Base-by-base conservation (phyloP, 805 yeast species). In the Zygotorulaspora danielsina region DNA sequence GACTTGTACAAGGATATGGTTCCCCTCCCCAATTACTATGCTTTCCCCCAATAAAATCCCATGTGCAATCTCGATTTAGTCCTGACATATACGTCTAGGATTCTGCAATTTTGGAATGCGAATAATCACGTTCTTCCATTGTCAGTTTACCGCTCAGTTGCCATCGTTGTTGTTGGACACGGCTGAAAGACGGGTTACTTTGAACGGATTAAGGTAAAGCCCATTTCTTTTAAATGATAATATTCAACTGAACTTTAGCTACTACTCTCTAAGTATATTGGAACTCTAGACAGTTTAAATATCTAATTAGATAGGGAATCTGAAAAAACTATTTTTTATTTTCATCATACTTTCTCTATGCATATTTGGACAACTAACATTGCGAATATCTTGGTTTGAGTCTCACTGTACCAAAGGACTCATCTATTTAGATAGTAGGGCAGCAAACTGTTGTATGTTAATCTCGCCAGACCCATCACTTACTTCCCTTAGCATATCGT, bases 391-490 rank as follows among this genome's bases (percentile, higher is more conserved):
- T 21, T 21, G 10, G 7, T 10, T 10, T 10, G 10, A 7, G 10
- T 10, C 10, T 21, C 10, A 7, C 7, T 8, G 7, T 21, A 10
- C 24, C 7, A 10, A 10, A 8, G 10, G 22, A 7, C 30, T 6
- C 1, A 13, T 8, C 57, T 71, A 84, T 72, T 83, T 83, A 44
- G 89, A 83, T 65, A 90, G 76, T 51, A 90, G 77, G 60, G 87
- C 89, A 48, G 96, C 90, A 64, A 93, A 93, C 71, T 93, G 98
- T 61, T 85, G 86, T 65, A 93, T 93, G 64, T 93, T 94, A 59
- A 93, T 93, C 69, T 87, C 96, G 44, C 98, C 98, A 53, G 94
- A 96, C 49, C 95, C 90, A 65, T 86, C 87, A 48, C 90, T 80
- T 40, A 97, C 97, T 65, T 93, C 98, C 60, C 83, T 80, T 60